phyloP scores from a whole-genome alignment of 805 yeast genomes.

The Candida ipomoeae region DNA sequence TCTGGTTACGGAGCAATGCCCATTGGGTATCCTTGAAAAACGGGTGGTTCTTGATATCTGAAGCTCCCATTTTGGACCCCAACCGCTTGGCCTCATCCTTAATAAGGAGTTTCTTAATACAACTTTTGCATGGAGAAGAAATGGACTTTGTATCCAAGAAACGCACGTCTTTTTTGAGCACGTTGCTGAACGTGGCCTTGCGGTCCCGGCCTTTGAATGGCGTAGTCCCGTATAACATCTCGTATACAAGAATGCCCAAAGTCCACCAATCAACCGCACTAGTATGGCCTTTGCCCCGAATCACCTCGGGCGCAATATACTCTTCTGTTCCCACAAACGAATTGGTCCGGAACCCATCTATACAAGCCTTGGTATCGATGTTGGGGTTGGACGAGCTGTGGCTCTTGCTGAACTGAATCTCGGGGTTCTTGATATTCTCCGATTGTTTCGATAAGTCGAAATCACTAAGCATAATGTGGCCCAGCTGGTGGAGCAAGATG shows the following conservation, averaged over 20 bases:
- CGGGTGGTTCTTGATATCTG: slow-evolving; percentile 86
- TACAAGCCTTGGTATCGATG: slow-evolving; percentile 89
- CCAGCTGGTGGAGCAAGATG: slow-evolving; percentile 89
- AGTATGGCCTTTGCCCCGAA: slow-evolving; percentile 94
- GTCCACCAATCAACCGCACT: slow-evolving; percentile 99
- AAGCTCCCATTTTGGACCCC: slow-evolving; percentile 92
- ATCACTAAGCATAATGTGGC: slow-evolving; percentile 96
- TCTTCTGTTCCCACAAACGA: slow-evolving; percentile 99
- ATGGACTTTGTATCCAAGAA: slow-evolving; percentile 68
- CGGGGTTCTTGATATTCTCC: slow-evolving; percentile 71
- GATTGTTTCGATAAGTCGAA: slow-evolving; percentile 93
- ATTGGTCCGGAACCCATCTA: slow-evolving; percentile 93
- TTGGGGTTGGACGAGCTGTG: slow-evolving; percentile 50
- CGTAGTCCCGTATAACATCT: slow-evolving; percentile 93
- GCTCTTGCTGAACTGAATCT: slow-evolving; percentile 43
- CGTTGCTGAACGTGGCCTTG: slow-evolving; percentile 83
- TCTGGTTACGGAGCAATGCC: slow-evolving; percentile 89
- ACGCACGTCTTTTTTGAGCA: slow-evolving; percentile 75
- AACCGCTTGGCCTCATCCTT: slow-evolving; percentile 86
- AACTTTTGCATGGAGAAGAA: slow-evolving; percentile 70
- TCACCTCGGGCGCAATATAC: slow-evolving; percentile 97
- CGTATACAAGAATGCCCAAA: slow-evolving; percentile 85
- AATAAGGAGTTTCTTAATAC: slow-evolving; percentile 75
- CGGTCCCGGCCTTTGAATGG: slow-evolving; percentile 93
- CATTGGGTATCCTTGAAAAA: slow-evolving; percentile 91